Evolutionary conservation across 1,284 basidiomycete genomes (phyloP).

Genomic region (Irpex rosettiformis): DNA sequence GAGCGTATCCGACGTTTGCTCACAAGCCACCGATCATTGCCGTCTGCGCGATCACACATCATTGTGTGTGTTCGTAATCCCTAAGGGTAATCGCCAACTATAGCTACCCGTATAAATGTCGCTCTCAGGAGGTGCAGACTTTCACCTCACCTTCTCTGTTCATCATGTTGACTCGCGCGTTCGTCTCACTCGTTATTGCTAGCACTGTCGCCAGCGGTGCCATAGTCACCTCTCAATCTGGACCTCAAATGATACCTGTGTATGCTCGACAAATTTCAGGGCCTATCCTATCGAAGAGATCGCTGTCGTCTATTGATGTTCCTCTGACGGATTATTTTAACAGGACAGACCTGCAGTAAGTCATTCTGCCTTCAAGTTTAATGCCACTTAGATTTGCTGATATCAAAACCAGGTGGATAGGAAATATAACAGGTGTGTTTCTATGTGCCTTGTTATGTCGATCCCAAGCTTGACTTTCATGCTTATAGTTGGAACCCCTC

Average conservation of each 20-base stretch:
- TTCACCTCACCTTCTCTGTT: not conserved
- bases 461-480: not conserved
- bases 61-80: not conserved
- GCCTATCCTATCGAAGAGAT: constrained; percentile 20
- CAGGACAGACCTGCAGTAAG: constrained; percentile 51
- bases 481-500: constrained; percentile 41
- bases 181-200: not conserved
- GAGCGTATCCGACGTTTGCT: too few relatives aligned
- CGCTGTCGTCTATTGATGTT: constrained; percentile 23
- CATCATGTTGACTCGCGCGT: not conserved
- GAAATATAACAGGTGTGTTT: not conserved
- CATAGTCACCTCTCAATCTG: not conserved
- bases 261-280: not conserved
- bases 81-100: too few relatives aligned
- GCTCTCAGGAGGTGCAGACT: too few relatives aligned
- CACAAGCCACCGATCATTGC: not conserved
- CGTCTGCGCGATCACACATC: not conserved
- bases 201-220: not conserved
- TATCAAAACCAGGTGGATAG: not conserved
- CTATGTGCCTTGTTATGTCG: not conserved
- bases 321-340: constrained; percentile 48
- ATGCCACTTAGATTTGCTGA: not conserved
- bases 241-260: not conserved
- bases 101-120: too few relatives aligned
- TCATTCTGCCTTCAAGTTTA: not conserved